Conservation (phyloP, 2,329 filamentous ascomycete genomes). For the Amesomyces nigricolor region DNA sequence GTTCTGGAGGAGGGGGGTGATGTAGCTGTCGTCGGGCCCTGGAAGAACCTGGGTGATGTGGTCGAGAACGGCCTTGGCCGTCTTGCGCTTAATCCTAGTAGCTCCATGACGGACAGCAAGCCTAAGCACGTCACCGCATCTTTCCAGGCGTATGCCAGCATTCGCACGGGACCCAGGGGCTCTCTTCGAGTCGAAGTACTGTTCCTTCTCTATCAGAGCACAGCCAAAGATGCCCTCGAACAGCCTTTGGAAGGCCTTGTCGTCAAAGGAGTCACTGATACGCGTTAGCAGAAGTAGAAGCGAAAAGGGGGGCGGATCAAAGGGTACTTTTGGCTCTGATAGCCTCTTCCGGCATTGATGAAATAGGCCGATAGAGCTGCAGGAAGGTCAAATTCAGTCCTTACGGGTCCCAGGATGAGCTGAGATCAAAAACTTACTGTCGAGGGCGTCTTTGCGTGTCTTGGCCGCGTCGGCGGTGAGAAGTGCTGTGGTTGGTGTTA, state of each 20-base stretch:
- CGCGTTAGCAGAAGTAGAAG: background rate
- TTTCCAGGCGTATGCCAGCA: slow-evolving; percentile 54
- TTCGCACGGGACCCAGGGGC: slow-evolving; percentile 30
- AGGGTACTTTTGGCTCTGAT: slow-evolving; percentile 18
- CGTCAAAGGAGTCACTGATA: slow-evolving; percentile 45
- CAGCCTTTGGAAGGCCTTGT: slow-evolving; percentile 75
- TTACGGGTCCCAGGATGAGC: background rate
- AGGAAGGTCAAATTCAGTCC: background rate
- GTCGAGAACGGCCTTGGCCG: slow-evolving; percentile 70
- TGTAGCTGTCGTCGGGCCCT: slow-evolving; percentile 54
- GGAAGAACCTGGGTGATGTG: slow-evolving; percentile 75
- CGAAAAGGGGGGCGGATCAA: background rate
- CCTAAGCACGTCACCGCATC: slow-evolving; percentile 66
- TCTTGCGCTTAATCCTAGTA: slow-evolving; percentile 65
- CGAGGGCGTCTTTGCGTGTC: slow-evolving; percentile 22
- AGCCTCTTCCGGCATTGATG: slow-evolving; percentile 19
- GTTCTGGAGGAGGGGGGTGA: slow-evolving; percentile 65
- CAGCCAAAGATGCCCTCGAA: slow-evolving; percentile 75
- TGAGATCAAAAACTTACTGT: slow-evolving; percentile 18
- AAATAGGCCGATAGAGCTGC: slow-evolving; percentile 25
- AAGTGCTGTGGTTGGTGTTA: slow-evolving; percentile 6
- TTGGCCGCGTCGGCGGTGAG: slow-evolving; percentile 16
- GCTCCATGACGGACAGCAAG: slow-evolving; percentile 65
- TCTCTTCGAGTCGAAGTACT: slow-evolving; percentile 51
- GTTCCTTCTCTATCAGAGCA: slow-evolving; percentile 60